These are phyloP conservation scores for Mucor mucedo DNA, from an alignment of 371 early-diverging fungal genomes.

Conservation along the genomic window DNA sequence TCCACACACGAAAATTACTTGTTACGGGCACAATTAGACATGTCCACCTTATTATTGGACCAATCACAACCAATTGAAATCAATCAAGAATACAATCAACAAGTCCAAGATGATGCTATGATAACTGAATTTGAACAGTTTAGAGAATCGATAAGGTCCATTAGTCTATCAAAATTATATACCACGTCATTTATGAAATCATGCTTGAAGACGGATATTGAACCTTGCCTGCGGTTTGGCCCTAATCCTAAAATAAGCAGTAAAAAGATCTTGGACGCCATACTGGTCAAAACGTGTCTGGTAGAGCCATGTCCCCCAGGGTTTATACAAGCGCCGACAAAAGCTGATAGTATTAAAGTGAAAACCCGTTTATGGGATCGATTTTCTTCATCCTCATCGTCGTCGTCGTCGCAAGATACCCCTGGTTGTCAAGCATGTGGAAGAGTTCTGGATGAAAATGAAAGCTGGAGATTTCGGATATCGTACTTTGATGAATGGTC, in stretches of 20 bases:
- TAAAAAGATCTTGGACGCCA: slow-evolving; percentile 72
- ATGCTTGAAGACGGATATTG: slow-evolving; percentile 69
- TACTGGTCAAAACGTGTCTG: slow-evolving; percentile 58
- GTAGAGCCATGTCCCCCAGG: slow-evolving; percentile 39
- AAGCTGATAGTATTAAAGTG: not conserved
- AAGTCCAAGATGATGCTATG: slow-evolving; percentile 8
- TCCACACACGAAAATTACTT: slow-evolving; percentile 29
- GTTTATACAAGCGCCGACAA: slow-evolving; percentile 2
- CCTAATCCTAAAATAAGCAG: slow-evolving; percentile 67
- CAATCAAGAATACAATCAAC: slow-evolving; percentile 3
- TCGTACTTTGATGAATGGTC: slow-evolving; percentile 76
- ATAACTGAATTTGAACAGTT: slow-evolving; percentile 28
- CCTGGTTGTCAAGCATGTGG: slow-evolving; percentile 55
- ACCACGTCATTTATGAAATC: slow-evolving; percentile 28
- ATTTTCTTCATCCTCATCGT: slow-evolving; percentile 4
- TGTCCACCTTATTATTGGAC: slow-evolving; percentile 4
- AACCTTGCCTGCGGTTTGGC: slow-evolving; percentile 75
- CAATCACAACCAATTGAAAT: slow-evolving; percentile 14
- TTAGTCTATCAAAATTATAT: slow-evolving; percentile 17
- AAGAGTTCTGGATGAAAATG: slow-evolving; percentile 6
- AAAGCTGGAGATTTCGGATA: slow-evolving; percentile 70
- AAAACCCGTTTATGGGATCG: slow-evolving; percentile 27
- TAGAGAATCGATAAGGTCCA: slow-evolving; percentile 2
- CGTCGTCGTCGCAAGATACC: slow-evolving; percentile 23
- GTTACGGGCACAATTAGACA: slow-evolving; percentile 24